Conservation (phyloP, 805 yeast genomes). For the Saturnispora quitensis region DNA sequence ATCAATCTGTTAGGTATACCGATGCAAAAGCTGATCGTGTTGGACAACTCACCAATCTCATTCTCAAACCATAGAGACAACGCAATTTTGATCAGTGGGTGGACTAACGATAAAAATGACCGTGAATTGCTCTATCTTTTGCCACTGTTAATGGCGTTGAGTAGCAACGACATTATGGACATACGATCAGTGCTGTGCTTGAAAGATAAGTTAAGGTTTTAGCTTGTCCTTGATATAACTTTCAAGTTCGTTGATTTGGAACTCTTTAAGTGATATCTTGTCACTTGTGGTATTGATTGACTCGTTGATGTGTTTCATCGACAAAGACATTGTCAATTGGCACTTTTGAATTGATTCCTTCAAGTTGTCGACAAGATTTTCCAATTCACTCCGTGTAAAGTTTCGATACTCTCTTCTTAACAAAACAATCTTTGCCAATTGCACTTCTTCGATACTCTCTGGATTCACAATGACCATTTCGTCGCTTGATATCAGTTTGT, state of each 20-base stretch:
- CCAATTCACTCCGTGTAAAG: neutral
- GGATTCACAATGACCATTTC: neutral
- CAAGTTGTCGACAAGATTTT: neutral
- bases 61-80: conserved; percentile 77
- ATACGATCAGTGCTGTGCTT: conserved; percentile 58
- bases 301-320: neutral
- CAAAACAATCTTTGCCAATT: neutral
- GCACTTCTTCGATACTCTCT: neutral
- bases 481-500: neutral
- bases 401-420: neutral
- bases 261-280: neutral
- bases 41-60: conserved; percentile 91
- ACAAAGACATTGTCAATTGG: neutral
- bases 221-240: neutral
- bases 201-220: conserved; percentile 1
- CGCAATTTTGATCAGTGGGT: conserved; percentile 91
- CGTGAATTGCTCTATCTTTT: conserved; percentile 69
- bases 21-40: conserved; percentile 48
- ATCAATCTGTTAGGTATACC: conserved; percentile 20
- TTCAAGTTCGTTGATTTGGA: neutral
- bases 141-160: conserved; percentile 68
- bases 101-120: conserved; percentile 96
- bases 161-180: conserved; percentile 72
- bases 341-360: neutral
- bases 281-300: neutral